Conservation (phyloP, 768 basidiomycete genomes). For the Mycena chlorophos region DNA sequence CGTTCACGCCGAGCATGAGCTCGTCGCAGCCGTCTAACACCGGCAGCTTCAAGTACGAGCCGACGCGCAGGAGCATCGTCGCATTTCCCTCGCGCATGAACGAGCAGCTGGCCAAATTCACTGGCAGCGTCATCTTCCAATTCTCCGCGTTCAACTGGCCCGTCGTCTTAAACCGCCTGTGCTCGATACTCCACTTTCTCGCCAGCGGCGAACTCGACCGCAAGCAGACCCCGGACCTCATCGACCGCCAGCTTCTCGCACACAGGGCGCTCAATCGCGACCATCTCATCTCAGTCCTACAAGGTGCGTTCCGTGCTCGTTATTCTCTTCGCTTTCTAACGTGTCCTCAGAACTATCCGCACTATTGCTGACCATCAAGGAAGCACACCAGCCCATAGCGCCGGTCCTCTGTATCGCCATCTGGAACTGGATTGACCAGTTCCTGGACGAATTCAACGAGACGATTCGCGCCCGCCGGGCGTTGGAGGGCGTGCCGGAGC, state of each 20-base stretch:
- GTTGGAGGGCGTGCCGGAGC: slow-evolving; percentile 81
- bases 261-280: slow-evolving; percentile 72
- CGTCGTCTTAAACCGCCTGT: slow-evolving; percentile 70
- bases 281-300: slow-evolving; percentile 69
- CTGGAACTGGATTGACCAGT: slow-evolving; percentile 88
- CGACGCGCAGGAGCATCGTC: slow-evolving; percentile 60
- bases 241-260: slow-evolving; percentile 77
- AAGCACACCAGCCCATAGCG: slow-evolving; percentile 72
- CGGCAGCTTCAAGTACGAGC: slow-evolving; percentile 51
- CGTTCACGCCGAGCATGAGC: slow-evolving; percentile 28
- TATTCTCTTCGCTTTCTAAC: slow-evolving; percentile 1
- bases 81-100: slow-evolving; percentile 57
- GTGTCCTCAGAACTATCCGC: slow-evolving; percentile 68
- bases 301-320: slow-evolving; percentile 45
- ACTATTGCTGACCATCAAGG: slow-evolving; percentile 79
- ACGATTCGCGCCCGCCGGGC: slow-evolving; percentile 59
- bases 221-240: slow-evolving; percentile 54
- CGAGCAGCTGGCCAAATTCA: slow-evolving; percentile 64
- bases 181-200: slow-evolving; percentile 66
- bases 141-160: slow-evolving; percentile 88
- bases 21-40: slow-evolving; percentile 46
- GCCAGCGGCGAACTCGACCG: slow-evolving; percentile 37
- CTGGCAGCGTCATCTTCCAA: slow-evolving; percentile 80
- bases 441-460: slow-evolving; percentile 76
- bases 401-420: slow-evolving; percentile 72